Conservation (phyloP, 2,329 filamentous ascomycete species). For the Fusarium chlamydosporum region DNA sequence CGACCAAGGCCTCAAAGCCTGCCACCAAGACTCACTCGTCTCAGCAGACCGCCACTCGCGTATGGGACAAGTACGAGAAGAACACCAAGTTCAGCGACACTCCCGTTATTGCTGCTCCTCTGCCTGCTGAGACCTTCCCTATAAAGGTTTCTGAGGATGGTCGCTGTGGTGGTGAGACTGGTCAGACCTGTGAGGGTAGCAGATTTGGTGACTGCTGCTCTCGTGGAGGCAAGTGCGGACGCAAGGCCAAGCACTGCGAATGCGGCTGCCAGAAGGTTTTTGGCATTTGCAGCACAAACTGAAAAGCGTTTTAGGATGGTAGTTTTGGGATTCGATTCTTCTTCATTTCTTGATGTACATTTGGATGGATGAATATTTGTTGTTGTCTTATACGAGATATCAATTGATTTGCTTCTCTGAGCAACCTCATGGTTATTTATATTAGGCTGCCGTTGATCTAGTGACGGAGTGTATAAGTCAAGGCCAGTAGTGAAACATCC, state of each 20-base stretch:
- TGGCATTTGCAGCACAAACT: constrained; percentile 52
- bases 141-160: constrained; percentile 57
- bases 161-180: constrained; percentile 57
- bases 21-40: constrained; percentile 13
- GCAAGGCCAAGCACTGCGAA: constrained; percentile 55
- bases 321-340: constrained; percentile 21
- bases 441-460: background rate
- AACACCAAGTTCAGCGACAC: constrained; percentile 31
- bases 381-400: constrained; percentile 25
- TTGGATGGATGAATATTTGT: constrained; percentile 36
- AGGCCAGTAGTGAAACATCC: background rate
- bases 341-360: constrained; percentile 49
- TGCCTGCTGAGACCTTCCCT: constrained; percentile 36
- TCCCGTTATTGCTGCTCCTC: constrained; percentile 13
- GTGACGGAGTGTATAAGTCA: background rate
- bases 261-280: constrained; percentile 57
- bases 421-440: background rate
- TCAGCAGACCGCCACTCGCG: constrained; percentile 26
- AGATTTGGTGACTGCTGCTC: constrained; percentile 62
- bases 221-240: constrained; percentile 57
- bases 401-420: constrained; percentile 24
- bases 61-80: constrained; percentile 21
- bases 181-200: constrained; percentile 60
- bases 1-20: constrained; percentile 19
- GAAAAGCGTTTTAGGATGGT: background rate